Percentiles rank a stretch among this genome's conserved stretches.
Conservation (phyloP, 257 asterid species). For the Jaltomata sinuosa region DNA sequence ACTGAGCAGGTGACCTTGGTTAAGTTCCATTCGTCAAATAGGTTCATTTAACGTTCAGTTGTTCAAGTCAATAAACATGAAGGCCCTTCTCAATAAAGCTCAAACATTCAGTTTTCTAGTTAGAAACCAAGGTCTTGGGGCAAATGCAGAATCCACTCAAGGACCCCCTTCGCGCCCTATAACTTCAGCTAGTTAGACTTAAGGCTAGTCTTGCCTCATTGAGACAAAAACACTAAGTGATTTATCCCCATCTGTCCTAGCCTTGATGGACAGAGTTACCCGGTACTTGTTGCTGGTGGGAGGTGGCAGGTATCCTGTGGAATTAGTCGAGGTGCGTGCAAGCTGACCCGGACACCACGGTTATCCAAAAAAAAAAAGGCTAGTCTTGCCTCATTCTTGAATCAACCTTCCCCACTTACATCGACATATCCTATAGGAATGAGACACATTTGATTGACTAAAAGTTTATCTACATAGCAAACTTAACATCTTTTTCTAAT, state of each 20-base stretch:
- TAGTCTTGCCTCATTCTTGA: background rate
- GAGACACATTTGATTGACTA: background rate
- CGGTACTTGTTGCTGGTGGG: too few relatives aligned
- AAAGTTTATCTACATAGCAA: background rate
- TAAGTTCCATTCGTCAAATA: background rate
- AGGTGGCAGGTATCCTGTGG: too few relatives aligned
- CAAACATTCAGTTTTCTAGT: background rate
- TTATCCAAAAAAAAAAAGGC: too few relatives aligned
- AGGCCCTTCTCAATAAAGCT: background rate
- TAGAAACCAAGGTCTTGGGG: background rate
- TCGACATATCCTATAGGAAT: background rate
- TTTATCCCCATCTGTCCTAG: too few relatives aligned
- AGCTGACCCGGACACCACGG: too few relatives aligned
- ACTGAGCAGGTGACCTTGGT: background rate
- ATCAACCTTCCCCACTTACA: background rate
- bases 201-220: background rate
- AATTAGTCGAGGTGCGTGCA: too few relatives aligned
- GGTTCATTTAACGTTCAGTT: background rate
- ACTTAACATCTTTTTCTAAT: background rate
- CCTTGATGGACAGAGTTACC: too few relatives aligned
- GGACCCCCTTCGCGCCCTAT: background rate
- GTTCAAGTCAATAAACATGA: background rate
- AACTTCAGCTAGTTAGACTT: background rate
- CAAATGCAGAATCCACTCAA: background rate
- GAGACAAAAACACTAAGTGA: too few relatives aligned